phyloP scores from a whole-genome alignment of 129 eudicot genomes.

The Lonicera japonica region DNA sequence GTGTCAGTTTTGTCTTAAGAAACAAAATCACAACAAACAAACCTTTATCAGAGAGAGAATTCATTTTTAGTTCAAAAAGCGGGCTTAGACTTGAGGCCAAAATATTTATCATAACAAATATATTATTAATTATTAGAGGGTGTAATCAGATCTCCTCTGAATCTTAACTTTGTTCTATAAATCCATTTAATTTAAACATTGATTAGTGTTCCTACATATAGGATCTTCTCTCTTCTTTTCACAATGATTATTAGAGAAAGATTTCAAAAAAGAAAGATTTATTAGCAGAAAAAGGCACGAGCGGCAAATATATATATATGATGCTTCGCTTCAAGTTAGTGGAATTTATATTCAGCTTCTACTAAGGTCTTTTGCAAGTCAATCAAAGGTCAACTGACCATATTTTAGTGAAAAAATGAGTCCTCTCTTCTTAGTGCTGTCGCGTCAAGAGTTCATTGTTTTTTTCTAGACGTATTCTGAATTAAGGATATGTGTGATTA shows the following conservation, averaged over 20 bases:
- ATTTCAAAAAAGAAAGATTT: constrained; percentile 15
- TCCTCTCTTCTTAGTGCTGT: too few relatives aligned
- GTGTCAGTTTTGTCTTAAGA: background rate
- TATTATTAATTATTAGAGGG: background rate
- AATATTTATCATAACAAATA: background rate
- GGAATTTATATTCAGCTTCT: constrained; percentile 35
- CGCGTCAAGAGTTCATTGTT: too few relatives aligned
- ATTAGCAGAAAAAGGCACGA: constrained; percentile 14
- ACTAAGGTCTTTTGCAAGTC: constrained; percentile 8
- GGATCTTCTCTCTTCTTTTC: constrained; percentile 10
- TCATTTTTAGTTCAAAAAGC: background rate
- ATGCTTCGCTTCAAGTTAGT: constrained; percentile 33
- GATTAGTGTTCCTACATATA: constrained; percentile 10
- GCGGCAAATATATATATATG: constrained; percentile 19
- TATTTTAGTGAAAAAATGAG: background rate
- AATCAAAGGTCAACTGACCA: background rate
- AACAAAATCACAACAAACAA: too few relatives aligned
- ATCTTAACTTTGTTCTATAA: constrained; percentile 8
- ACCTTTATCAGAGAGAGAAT: background rate
- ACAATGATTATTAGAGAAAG: constrained; percentile 16
- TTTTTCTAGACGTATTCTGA: too few relatives aligned
- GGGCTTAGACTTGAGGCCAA: constrained; percentile 8
- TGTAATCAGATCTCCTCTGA: constrained; percentile 27
- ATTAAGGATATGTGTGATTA: too few relatives aligned
- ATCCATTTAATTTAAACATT: constrained; percentile 31